phyloP scores from a whole-genome alignment of 768 basidiomycete species.

The Pulveroboletus sp. region DNA sequence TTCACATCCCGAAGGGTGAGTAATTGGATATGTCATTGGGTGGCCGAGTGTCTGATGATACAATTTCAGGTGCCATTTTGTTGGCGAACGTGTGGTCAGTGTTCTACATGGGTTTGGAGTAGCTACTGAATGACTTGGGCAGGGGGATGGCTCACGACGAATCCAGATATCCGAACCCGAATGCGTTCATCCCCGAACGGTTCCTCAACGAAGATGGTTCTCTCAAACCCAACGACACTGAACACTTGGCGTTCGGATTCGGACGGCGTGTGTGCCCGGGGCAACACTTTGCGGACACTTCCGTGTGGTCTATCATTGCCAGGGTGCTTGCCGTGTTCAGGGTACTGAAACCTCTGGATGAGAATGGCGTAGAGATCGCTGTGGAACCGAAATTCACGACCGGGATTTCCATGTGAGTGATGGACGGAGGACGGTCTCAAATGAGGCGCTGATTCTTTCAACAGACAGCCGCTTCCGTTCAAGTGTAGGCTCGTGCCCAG shows the following conservation, averaged over 20 bases:
- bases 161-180: neutral
- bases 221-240: neutral
- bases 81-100: neutral
- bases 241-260: neutral
- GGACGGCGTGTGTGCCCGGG: neutral
- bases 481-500: constrained; percentile 1
- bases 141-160: neutral
- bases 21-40: too few species aligned
- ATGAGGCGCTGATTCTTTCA: neutral
- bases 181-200: neutral
- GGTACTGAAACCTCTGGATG: neutral
- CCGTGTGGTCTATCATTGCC: neutral
- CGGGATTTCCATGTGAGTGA: neutral
- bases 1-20: too few species aligned
- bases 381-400: neutral
- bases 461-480: constrained; percentile 1
- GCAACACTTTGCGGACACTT: neutral
- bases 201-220: neutral
- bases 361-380: neutral
- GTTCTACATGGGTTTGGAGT: neutral
- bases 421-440: too few species aligned
- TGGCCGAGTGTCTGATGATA: too few species aligned
- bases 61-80: neutral
- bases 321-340: neutral
- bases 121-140: too few species aligned